Evolutionary conservation across 805 yeast genomes (phyloP).

Genomic region (Starmerella floris): DNA sequence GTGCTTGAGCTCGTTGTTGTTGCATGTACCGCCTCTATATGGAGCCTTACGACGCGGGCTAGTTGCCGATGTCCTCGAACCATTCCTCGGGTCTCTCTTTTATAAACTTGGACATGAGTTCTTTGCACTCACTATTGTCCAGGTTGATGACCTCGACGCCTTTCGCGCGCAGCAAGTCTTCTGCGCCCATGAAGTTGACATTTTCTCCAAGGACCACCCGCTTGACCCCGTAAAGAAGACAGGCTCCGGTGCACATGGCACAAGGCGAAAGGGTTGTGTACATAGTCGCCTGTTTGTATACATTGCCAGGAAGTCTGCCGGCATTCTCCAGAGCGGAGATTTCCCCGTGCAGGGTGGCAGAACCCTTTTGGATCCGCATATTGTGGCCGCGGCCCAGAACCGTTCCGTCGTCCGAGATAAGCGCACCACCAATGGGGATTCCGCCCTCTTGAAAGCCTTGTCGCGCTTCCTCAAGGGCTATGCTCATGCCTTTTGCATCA

Average conservation of each 20-base stretch:
- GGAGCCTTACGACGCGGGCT: not conserved
- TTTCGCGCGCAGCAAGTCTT: constrained; percentile 48
- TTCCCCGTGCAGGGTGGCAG: constrained; percentile 85
- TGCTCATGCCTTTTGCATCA: constrained; percentile 22
- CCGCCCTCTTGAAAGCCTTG: constrained; percentile 66
- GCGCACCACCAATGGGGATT: constrained; percentile 73
- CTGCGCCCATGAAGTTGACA: constrained; percentile 70
- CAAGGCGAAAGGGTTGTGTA: constrained; percentile 91
- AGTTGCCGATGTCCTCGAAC: constrained; percentile 31
- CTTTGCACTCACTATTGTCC: constrained; percentile 30
- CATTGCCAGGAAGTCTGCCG: constrained; percentile 70
- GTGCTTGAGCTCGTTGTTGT: no score
- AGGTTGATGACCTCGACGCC: constrained; percentile 41
- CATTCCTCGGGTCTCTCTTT: constrained; percentile 33
- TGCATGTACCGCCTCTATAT: not conserved
- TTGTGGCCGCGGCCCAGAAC: constrained; percentile 84
- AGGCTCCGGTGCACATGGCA: constrained; percentile 91
- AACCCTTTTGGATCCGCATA: constrained; percentile 69
- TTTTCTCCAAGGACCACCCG: constrained; percentile 87
- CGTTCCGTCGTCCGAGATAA: constrained; percentile 61
- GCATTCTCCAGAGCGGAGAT: constrained; percentile 80
- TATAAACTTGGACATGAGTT: constrained; percentile 67
- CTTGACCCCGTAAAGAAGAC: constrained; percentile 73
- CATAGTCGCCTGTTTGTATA: constrained; percentile 74
- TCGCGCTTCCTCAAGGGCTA: constrained; percentile 28